Conservation (phyloP, 1,139 yeast species). For the Kluyveromyces sp. region DNA sequence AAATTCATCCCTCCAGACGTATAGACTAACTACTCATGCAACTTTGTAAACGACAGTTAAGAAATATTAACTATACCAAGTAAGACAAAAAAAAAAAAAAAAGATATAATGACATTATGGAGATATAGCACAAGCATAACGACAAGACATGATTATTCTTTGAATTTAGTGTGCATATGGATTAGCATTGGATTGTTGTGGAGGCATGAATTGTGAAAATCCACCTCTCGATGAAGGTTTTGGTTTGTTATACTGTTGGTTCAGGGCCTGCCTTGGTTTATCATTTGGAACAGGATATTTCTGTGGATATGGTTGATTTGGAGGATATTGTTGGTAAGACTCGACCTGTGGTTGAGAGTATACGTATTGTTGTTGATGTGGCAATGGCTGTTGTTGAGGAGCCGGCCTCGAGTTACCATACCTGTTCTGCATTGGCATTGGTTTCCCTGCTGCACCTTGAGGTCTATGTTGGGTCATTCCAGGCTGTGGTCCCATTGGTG, state of each 20-base stretch:
- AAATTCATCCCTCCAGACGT: too few species aligned
- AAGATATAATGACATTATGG: neutral
- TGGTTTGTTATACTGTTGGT: slow-evolving; percentile 6
- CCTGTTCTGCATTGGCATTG: too few species aligned
- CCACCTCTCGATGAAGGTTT: slow-evolving; percentile 18
- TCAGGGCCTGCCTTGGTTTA: neutral
- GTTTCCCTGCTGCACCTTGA: too few species aligned
- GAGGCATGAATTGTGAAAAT: slow-evolving; percentile 27
- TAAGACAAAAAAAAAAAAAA: too few species aligned
- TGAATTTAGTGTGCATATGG: slow-evolving; percentile 20
- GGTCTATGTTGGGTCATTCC: neutral
- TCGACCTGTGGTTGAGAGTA: slow-evolving; percentile 5
- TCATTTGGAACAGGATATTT: neutral
- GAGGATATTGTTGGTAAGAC: slow-evolving; percentile 1
- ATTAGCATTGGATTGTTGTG: slow-evolving; percentile 14
- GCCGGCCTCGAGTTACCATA: neutral
- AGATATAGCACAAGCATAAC: neutral
- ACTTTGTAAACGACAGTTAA: too few species aligned
- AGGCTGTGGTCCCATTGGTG: neutral
- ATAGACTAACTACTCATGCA: too few species aligned
- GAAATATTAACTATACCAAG: too few species aligned
- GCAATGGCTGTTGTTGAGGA: slow-evolving; percentile 4
- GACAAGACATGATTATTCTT: neutral
- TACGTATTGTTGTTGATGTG: neutral
- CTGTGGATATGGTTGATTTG: slow-evolving; percentile 4